phyloP scores from a whole-genome alignment of 768 basidiomycete genomes.

The Boletus subcaerulescens region DNA sequence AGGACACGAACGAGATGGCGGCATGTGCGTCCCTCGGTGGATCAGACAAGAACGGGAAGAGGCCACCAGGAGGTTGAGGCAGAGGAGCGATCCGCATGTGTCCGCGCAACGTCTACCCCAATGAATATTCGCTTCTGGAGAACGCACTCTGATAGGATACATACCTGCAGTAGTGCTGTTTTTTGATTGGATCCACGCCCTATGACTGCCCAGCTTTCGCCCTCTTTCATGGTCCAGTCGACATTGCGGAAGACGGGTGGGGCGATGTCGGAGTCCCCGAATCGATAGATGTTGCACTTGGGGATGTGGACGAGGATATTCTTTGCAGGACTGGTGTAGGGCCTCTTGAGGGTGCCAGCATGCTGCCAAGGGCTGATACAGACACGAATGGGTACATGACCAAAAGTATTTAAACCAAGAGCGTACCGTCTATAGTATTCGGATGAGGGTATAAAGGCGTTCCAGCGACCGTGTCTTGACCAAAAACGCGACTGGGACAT shows the following conservation, averaged over 20 bases:
- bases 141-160: too few species aligned
- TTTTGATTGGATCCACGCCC: constrained; percentile 65
- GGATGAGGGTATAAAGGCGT: not conserved
- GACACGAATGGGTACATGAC: not conserved
- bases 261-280: constrained; percentile 50
- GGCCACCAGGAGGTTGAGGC: constrained; percentile 57
- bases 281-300: constrained; percentile 52
- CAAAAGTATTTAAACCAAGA: not conserved
- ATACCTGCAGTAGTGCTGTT: constrained; percentile 61
- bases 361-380: not conserved
- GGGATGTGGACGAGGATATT: constrained; percentile 40
- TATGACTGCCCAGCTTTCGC: constrained; percentile 75
- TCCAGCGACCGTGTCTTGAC: not conserved
- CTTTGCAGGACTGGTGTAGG: constrained; percentile 2
- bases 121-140: not conserved
- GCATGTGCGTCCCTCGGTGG: constrained; percentile 45
- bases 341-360: not conserved
- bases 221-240: constrained; percentile 57
- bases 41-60: constrained; percentile 70
- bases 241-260: constrained; percentile 51
- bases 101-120: constrained; percentile 62
- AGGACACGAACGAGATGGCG: constrained; percentile 58
- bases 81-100: constrained; percentile 67
- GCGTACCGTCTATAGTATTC: not conserved
- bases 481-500: constrained; percentile 8